Evolutionary conservation across 2,329 filamentous ascomycete genomes (phyloP), one percentile per base, ranked within the genome.

Genomic region (Hymenoscyphus fraxineus): DNA sequence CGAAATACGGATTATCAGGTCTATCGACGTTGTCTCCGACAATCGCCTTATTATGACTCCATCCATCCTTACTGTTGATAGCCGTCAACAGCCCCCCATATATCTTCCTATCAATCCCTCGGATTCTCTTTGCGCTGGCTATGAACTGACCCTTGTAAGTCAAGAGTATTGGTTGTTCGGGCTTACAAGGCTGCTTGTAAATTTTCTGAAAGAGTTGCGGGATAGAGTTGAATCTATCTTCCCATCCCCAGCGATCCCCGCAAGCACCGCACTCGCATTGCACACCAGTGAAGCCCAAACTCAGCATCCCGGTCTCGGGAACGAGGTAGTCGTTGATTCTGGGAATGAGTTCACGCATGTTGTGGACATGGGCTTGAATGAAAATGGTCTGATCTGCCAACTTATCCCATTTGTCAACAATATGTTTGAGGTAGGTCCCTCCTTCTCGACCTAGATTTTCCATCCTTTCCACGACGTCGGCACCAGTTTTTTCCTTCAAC

Each of bases 121-220:
- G 73, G 7, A 82, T 79, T 1, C 81, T 75, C n/a, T 70, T 70
- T 0, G 77, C 78, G 3, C 78, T 80, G 2, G 77, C 79, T 35
- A 82, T 73, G 66, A 83, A 82, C 66, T 82, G 80, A 1, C 80
- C 81, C 66, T 80, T 80, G 70, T 81, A 82, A 9, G 77, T 77
- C 9, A 82, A 69, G 1, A 77, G 70, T 2, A 81, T 72, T 64
- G 71, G 61, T 67, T 74, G 32, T 51, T 66, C 19, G 67, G 59
- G 70, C 70, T 62, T 58, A 41, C 71, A 73, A 22, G 62, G 19
- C 5, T 58, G 40, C 2, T 67, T 67, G 60, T 76, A 74, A 16
- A 75, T 70, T 40, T 70, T 67, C 27, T 73, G 65, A 40, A 68
- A 78, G 16, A 80, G 67, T 5, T 73, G 63, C 2, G 76, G 74